These are phyloP conservation scores for Santalum album DNA, from an alignment of 164 flowering plant species.

Conservation along the genomic window DNA sequence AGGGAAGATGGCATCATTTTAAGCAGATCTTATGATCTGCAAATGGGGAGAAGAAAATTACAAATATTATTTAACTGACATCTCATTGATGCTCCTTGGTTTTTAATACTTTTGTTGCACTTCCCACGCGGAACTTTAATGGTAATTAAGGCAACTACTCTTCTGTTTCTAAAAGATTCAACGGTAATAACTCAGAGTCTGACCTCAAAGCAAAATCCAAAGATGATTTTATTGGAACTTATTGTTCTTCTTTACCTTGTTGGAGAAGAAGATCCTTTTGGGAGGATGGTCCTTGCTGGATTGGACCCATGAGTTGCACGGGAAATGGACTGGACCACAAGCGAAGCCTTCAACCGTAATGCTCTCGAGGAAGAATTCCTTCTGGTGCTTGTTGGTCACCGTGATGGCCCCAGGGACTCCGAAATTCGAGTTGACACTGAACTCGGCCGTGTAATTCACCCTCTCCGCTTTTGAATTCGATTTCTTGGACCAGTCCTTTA, in stretches of 20 bases:
- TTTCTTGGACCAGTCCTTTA: conserved; percentile 83
- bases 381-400: conserved; percentile 70
- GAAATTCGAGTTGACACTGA: conserved; percentile 61
- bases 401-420: conserved; percentile 82
- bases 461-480: conserved; percentile 50
- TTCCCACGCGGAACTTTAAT: too few species aligned
- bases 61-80: too few species aligned
- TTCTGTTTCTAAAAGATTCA: too few species aligned
- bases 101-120: too few species aligned
- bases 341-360: conserved; percentile 78
- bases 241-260: conserved; percentile 51
- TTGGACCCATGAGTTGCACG: conserved; percentile 94
- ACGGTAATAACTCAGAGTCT: too few species aligned
- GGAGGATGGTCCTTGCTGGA: conserved; percentile 63
- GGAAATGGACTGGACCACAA: conserved; percentile 72
- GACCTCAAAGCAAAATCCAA: neutral
- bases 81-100: too few species aligned
- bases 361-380: conserved; percentile 76
- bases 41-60: too few species aligned
- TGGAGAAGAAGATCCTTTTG: conserved; percentile 67
- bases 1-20: too few species aligned
- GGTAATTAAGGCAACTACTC: too few species aligned
- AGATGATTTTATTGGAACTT: too few species aligned
- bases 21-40: too few species aligned
- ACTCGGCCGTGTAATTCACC: conserved; percentile 69